Conservation (phyloP, 805 yeast species). For the Cyberlindnera meyerae region DNA sequence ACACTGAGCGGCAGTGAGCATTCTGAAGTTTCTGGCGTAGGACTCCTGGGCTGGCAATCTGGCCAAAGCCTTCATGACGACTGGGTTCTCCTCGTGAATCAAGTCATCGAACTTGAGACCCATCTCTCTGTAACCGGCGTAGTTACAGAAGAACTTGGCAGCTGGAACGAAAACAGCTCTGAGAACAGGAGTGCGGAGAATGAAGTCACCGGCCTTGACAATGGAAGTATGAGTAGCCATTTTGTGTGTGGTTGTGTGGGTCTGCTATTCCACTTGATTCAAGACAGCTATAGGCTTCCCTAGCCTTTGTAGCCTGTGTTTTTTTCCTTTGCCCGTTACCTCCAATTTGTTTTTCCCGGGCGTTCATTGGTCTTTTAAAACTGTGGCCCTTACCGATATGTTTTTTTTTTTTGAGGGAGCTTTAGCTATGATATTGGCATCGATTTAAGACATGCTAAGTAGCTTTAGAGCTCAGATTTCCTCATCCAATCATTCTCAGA, state of each 20-base stretch:
- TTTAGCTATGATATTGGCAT: no score
- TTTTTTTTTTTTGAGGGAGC: no score
- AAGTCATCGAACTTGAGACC: slow-evolving; percentile 91
- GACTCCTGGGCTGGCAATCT: slow-evolving; percentile 82
- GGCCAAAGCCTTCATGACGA: slow-evolving; percentile 77
- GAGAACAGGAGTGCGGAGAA: slow-evolving; percentile 74
- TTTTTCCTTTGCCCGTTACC: not conserved
- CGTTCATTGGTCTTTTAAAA: not conserved
- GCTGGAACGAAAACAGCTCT: slow-evolving; percentile 74
- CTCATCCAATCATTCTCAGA: no score
- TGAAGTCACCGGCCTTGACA: slow-evolving; percentile 70
- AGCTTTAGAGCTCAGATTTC: no score
- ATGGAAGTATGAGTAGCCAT: slow-evolving; percentile 49
- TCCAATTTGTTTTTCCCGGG: not conserved
- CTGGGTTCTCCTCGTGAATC: slow-evolving; percentile 80
- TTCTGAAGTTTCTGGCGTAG: slow-evolving; percentile 90
- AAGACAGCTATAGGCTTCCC: no score
- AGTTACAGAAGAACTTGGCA: slow-evolving; percentile 65
- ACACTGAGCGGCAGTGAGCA: slow-evolving; percentile 86
- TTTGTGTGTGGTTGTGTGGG: not conserved
- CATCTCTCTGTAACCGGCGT: slow-evolving; percentile 90
- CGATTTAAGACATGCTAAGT: no score
- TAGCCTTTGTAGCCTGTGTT: not conserved
- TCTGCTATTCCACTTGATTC: not conserved
- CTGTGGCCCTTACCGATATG: not conserved